A percentile compares a stretch with the other conserved stretches of the same genome.
These are phyloP conservation scores for Colletotrichum noveboracense DNA, from an alignment of 2,329 filamentous ascomycete species.

Conservation along the genomic window DNA sequence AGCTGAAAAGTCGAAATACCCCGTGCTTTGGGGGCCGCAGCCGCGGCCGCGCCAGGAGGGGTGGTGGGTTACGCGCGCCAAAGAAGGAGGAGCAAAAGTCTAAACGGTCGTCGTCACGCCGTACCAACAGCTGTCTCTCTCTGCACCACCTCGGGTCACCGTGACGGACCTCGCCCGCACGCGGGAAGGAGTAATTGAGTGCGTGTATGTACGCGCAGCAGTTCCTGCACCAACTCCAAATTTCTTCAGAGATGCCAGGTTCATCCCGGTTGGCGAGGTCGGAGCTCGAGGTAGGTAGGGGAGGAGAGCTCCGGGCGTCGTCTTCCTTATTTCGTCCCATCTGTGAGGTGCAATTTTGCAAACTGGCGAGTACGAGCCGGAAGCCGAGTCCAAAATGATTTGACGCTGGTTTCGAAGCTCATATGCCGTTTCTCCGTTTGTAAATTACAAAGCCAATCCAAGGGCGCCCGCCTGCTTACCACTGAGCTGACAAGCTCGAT, in stretches of 20 bases:
- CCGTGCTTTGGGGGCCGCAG: background rate
- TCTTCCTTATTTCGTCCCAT: background rate
- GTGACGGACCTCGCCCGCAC: background rate
- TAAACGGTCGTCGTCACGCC: background rate
- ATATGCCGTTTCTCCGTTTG: too few species aligned
- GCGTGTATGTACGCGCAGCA: background rate
- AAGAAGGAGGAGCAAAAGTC: background rate
- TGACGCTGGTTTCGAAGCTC: too few species aligned
- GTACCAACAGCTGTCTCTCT: background rate
- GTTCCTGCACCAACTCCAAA: background rate
- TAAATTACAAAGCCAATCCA: background rate
- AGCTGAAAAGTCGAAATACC: background rate
- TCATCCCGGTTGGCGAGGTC: background rate
- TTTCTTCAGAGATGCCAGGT: background rate
- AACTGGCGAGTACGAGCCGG: background rate
- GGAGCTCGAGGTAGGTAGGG: background rate
- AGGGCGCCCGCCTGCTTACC: background rate
- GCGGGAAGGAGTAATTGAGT: background rate
- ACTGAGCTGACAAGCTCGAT: background rate
- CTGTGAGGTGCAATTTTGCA: background rate
- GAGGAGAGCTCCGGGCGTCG: background rate
- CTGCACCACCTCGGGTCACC: background rate
- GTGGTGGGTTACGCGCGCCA: background rate
- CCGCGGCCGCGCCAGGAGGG: background rate
- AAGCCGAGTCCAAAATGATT: background rate